Evolutionary conservation across 192 early-diverging fungal genomes (phyloP), one percentile per base, ranked within the genome.

Genomic region (Gonapodya sp.): DNA sequence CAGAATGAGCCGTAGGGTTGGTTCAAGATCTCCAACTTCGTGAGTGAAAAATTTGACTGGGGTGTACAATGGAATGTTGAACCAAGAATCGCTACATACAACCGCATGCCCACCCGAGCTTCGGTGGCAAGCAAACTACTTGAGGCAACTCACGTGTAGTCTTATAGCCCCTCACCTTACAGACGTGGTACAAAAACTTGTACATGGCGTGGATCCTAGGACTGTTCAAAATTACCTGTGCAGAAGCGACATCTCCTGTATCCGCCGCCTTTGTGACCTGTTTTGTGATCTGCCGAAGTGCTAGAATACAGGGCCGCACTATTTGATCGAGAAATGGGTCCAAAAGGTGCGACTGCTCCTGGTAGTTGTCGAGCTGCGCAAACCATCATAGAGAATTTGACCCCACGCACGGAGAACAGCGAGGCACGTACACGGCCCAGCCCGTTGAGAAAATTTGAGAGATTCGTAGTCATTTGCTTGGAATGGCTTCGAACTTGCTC

Each of bases 131-230:
- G n/a, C n/a, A n/a, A n/a, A n/a, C n/a, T n/a, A n/a, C n/a, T n/a
- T n/a, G 24, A 64, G n/a, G 14, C 73, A 1, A 73, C 79, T 79
- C 86, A 93, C 93, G 89, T 31, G 97, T 86, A 0, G 93, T 92
- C 84, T 99, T 98, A 86, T 92, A 92, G 8, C 97, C 97, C 35
- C 96, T 90, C 34, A 95, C 93, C 80, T 95, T 96, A 84, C 90
- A 92, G 73, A 97, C 83, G 34, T 88, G 87, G 82, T 97, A 95
- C 16, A 97, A 79, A 72, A 91, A 79, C n/a, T 82, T 79, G 84
- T 87, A 92, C 78, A 84, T 80, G 74, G 37, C 83, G 37, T 80
- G 73, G 14, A 84, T 35, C 30, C 33, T 73, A 1, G 1, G 16
- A 36, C 35, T 33, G 18, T 35, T 34, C 24, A 64, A 8, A 73